These are phyloP conservation scores for Monilinia vaccinii-corymbosi DNA, from an alignment of 2,329 filamentous ascomycete genomes.

Conservation along the genomic window DNA sequence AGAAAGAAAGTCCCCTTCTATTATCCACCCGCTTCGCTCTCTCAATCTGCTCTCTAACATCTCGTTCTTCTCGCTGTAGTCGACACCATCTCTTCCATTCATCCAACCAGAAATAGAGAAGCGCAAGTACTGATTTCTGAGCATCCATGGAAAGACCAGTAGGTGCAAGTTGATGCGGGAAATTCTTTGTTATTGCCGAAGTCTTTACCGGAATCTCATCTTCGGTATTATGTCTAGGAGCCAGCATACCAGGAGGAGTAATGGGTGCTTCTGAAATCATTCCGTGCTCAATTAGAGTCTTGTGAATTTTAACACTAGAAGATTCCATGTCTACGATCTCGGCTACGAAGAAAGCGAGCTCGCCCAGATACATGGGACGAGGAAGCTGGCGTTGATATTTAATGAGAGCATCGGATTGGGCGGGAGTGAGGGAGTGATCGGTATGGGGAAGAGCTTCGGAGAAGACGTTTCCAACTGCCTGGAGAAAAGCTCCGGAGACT, in stretches of 20 bases:
- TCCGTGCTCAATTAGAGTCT: constrained; percentile 12
- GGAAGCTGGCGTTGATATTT: constrained; percentile 15
- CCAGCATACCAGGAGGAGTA: constrained; percentile 3
- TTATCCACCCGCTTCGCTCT: neutral
- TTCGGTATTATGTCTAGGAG: neutral
- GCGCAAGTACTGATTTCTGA: constrained; percentile 23
- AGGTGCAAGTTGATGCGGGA: constrained; percentile 20
- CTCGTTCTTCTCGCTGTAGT: constrained; percentile 17
- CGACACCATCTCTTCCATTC: constrained; percentile 22
- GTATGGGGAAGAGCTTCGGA: constrained; percentile 16
- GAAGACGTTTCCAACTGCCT: constrained; percentile 13
- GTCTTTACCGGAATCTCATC: constrained; percentile 16
- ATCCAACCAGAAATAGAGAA: constrained; percentile 28
- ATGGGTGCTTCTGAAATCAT: constrained; percentile 11
- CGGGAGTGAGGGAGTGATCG: constrained; percentile 16
- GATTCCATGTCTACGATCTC: constrained; percentile 9
- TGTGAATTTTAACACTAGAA: constrained; percentile 14
- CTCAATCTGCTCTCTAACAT: constrained; percentile 12
- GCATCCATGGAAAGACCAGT: constrained; percentile 17
- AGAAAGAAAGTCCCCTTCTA: neutral
- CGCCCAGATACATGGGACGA: constrained; percentile 11
- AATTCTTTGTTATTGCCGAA: constrained; percentile 14
- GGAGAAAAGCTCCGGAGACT: constrained; percentile 17
- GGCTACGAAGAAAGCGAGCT: constrained; percentile 14
- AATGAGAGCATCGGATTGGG: constrained; percentile 17